These are phyloP conservation scores for Botrytis cinerea DNA, from an alignment of 2,329 filamentous ascomycete genomes.

Conservation along the genomic window DNA sequence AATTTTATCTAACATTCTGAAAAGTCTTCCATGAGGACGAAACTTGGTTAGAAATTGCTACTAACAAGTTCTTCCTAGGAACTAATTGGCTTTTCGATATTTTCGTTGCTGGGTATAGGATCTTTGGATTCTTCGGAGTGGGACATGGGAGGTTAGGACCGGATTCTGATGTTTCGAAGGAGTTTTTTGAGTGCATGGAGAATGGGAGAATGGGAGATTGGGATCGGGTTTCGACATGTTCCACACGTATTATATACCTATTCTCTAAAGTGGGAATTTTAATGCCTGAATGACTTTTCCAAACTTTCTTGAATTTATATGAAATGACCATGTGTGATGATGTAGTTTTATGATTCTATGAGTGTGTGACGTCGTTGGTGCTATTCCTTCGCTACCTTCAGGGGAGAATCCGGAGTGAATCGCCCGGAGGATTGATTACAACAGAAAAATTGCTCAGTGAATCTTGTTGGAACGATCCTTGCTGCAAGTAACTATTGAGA, in stretches of 20 bases:
- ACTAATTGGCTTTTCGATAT: constrained; percentile 20
- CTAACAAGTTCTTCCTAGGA: constrained; percentile 18
- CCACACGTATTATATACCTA: constrained; percentile 21
- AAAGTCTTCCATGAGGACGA: constrained; percentile 14
- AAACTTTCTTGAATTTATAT: not conserved
- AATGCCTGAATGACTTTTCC: constrained; percentile 23
- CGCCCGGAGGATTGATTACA: not conserved
- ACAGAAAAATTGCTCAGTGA: not conserved
- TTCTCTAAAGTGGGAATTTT: constrained; percentile 20
- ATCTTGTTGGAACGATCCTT: not conserved
- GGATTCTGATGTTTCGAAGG: constrained; percentile 16
- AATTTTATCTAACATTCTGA: not conserved
- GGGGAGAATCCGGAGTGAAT: not conserved
- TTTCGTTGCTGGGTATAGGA: constrained; percentile 12
- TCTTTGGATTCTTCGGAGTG: constrained; percentile 21
- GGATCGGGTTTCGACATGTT: constrained; percentile 19
- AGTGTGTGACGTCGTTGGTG: not conserved
- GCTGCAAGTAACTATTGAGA: not conserved
- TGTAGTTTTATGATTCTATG: not conserved
- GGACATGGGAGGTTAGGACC: constrained; percentile 7
- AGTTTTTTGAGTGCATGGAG: constrained; percentile 20
- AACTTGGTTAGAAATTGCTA: constrained; percentile 1
- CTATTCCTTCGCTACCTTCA: not conserved
- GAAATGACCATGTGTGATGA: constrained; percentile 9
- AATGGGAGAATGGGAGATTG: constrained; percentile 16